Evolutionary conservation across 2,329 filamentous ascomycete genomes (phyloP).

Genomic region (Graphium sp.): DNA sequence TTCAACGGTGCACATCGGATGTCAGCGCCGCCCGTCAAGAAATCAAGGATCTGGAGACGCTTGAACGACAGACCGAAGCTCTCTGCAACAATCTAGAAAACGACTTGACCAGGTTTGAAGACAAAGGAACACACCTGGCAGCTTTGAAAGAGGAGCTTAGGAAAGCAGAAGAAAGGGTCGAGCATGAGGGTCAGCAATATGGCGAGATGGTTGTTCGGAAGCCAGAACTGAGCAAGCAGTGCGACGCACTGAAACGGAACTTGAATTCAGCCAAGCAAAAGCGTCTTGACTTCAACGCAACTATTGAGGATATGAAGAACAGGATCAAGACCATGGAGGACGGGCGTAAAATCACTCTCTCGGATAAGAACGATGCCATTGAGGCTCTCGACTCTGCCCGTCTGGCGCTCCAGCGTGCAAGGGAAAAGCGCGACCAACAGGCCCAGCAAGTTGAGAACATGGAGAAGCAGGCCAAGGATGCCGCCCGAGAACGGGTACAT

Average conservation of each 20-base stretch:
- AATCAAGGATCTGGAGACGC: conserved; percentile 24
- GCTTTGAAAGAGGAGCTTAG: conserved; percentile 39
- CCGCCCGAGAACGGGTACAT: conserved; percentile 38
- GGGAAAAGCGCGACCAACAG: conserved; percentile 29
- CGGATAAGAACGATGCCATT: conserved; percentile 44
- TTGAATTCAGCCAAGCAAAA: conserved; percentile 9
- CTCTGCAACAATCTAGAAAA: conserved; percentile 33
- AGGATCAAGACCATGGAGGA: conserved; percentile 39
- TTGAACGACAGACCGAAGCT: conserved; percentile 43
- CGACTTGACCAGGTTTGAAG: conserved; percentile 49
- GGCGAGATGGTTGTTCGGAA: conserved; percentile 32
- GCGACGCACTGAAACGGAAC: conserved; percentile 16
- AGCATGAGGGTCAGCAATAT: conserved; percentile 36
- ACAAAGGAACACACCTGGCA: conserved; percentile 50
- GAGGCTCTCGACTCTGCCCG: conserved; percentile 30
- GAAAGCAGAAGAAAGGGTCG: conserved; percentile 24
- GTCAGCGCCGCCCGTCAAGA: conserved; percentile 17
- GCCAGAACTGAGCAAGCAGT: conserved; percentile 24
- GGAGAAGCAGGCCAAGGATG: conserved; percentile 31
- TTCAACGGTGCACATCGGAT: conserved; percentile 28
- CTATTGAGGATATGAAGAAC: conserved; percentile 7
- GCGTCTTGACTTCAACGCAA: conserved; percentile 1
- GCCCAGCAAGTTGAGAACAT: conserved; percentile 32
- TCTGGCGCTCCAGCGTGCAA: conserved; percentile 23
- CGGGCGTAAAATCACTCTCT: conserved; percentile 23